Evolutionary conservation across 2,329 filamentous ascomycete species (phyloP).

Genomic region (Aspergillus jensenii): DNA sequence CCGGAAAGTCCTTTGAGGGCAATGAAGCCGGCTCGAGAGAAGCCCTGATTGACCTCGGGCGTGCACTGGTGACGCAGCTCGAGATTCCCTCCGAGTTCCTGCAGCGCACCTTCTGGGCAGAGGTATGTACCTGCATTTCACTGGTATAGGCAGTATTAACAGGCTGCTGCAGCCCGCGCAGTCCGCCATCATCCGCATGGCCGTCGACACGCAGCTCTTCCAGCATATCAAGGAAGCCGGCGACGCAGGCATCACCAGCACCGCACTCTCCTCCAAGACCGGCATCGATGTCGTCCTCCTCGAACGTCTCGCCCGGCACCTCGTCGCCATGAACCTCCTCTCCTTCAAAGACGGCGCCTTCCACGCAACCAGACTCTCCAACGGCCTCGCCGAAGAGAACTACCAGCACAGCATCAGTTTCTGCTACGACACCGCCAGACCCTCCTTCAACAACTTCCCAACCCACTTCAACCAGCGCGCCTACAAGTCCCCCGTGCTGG

Average conservation of each 20-base stretch:
- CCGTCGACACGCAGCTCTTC: conserved; percentile 38
- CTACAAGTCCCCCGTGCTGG: conserved; percentile 27
- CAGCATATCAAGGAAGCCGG: conserved; percentile 31
- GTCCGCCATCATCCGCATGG: conserved; percentile 37
- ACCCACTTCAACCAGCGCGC: conserved; percentile 31
- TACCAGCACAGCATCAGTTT: conserved; percentile 38
- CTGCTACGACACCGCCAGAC: conserved; percentile 39
- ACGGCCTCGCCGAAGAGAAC: conserved; percentile 34
- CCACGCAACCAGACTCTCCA: conserved; percentile 29
- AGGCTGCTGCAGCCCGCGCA: conserved; percentile 24
- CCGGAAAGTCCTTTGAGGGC: conserved; percentile 31
- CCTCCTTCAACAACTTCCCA: conserved; percentile 35
- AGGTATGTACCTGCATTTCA: conserved; percentile 25
- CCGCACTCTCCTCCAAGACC: conserved; percentile 30
- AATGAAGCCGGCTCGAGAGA: conserved; percentile 38
- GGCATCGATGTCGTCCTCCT: conserved; percentile 28
- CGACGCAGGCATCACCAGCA: conserved; percentile 22
- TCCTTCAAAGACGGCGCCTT: conserved; percentile 25
- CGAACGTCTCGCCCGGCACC: conserved; percentile 37
- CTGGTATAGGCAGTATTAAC: background rate
- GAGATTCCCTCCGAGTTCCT: conserved; percentile 41
- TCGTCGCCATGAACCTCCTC: conserved; percentile 41
- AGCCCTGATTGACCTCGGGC: conserved; percentile 36
- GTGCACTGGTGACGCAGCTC: conserved; percentile 34
- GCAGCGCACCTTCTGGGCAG: conserved; percentile 40